Evolutionary conservation across 345 rosid genomes (phyloP).

Genomic region (Erucastrum elatum): DNA sequence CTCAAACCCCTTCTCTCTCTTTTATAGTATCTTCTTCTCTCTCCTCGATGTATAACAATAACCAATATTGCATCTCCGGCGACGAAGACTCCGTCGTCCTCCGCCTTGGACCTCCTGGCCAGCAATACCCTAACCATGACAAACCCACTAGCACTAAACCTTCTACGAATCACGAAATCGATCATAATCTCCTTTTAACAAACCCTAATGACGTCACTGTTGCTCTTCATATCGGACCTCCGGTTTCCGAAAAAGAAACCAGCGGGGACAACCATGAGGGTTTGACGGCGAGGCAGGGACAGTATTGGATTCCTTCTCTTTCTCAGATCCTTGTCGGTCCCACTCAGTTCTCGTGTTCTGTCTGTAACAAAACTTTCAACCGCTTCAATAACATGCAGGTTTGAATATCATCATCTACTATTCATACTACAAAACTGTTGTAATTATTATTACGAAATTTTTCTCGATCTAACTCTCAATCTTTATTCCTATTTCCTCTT

Average conservation of each 20-base stretch:
- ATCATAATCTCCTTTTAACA: constrained; percentile 9
- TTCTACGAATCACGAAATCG: constrained; percentile 1
- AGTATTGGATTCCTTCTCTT: constrained; percentile 88
- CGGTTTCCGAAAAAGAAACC: constrained; percentile 37
- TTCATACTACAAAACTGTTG: neutral
- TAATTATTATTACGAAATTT: neutral
- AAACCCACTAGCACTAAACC: constrained; percentile 33
- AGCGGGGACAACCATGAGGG: constrained; percentile 42
- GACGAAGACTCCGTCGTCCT: constrained; percentile 71
- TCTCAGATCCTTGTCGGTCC: constrained; percentile 94
- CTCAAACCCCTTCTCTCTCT: constrained; percentile 30
- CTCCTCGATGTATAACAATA: constrained; percentile 49
- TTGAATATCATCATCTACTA: neutral
- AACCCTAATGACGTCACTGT: constrained; percentile 56
- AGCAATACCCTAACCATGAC: constrained; percentile 31
- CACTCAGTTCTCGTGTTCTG: constrained; percentile 86
- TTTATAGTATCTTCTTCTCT: constrained; percentile 26
- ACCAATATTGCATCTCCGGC: constrained; percentile 35
- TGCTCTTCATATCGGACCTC: constrained; percentile 72
- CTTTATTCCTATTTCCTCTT: neutral
- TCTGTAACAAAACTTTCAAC: constrained; percentile 84
- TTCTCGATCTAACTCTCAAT: neutral
- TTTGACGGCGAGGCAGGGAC: constrained; percentile 43
- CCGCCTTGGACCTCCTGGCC: constrained; percentile 83
- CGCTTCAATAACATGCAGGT: constrained; percentile 98